Evolutionary conservation across 768 basidiomycete species (phyloP).

Genomic region (Daedaleopsis sinensis): DNA sequence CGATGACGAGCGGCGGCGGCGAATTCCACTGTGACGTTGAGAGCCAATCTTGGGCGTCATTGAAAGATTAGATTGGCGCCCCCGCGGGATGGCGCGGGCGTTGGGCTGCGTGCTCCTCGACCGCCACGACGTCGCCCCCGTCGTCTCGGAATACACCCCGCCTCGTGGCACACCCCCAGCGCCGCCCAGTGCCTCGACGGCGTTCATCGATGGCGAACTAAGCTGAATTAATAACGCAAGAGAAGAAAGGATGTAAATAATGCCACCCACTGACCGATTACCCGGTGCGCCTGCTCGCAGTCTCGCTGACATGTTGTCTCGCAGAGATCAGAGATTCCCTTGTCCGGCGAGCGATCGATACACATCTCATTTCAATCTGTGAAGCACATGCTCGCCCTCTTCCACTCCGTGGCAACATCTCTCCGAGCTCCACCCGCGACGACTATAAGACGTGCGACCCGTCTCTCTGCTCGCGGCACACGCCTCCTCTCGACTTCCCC

Average conservation of each 20-base stretch:
- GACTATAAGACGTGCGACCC: conserved; percentile 18
- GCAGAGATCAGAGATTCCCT: conserved; percentile 12
- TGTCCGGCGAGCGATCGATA: conserved; percentile 16
- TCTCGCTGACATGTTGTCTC: conserved; percentile 16
- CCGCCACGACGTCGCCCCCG: neutral
- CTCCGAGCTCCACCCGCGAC: conserved; percentile 24
- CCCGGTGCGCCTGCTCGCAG: too few relatives aligned
- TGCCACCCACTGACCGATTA: neutral
- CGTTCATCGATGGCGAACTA: conserved; percentile 14
- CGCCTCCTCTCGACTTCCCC: conserved; percentile 15
- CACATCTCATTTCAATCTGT: conserved; percentile 6
- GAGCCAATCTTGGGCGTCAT: neutral
- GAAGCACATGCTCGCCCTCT: conserved; percentile 25
- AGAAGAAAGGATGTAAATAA: neutral
- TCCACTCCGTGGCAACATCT: conserved; percentile 17
- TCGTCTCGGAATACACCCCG: neutral
- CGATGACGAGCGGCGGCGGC: conserved; percentile 8
- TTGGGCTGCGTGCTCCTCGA: too few relatives aligned
- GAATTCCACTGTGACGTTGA: neutral
- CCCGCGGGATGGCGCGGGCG: too few relatives aligned
- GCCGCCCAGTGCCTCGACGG: neutral
- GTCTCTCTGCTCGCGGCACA: conserved; percentile 4
- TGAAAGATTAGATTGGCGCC: conserved; percentile 1
- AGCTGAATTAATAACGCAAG: too few relatives aligned
- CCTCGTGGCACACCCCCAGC: neutral